Percentiles rank a stretch among this genome's conserved stretches.
Conservation (phyloP, 805 yeast genomes). For the Kurtzmaniella cleridarum region DNA sequence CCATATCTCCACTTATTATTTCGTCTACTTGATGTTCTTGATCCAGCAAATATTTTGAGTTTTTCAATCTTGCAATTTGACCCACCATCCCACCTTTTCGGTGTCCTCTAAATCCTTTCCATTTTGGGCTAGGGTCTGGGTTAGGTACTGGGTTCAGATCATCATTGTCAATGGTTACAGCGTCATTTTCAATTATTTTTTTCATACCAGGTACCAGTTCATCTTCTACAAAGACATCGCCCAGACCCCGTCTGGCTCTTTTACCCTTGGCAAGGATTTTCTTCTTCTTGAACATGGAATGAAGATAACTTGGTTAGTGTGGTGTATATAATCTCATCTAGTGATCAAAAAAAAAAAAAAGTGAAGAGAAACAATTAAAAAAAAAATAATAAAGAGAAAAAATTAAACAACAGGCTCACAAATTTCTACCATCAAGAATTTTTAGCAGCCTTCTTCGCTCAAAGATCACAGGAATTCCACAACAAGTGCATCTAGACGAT, state of each 20-base stretch:
- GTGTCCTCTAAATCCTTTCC: conserved; percentile 6
- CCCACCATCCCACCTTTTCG: conserved; percentile 10
- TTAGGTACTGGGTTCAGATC: conserved; percentile 1
- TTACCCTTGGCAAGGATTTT: conserved; percentile 9
- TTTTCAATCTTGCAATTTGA: conserved; percentile 8
- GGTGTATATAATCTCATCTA: background rate
- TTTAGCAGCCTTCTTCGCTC: conserved; percentile 1
- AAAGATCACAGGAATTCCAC: conserved; percentile 3
- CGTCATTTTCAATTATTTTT: conserved; percentile 18
- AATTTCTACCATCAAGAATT: background rate
- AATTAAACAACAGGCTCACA: conserved; percentile 4
- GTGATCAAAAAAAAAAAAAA: background rate
- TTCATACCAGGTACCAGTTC: conserved; percentile 11
- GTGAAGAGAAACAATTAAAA: too few relatives aligned
- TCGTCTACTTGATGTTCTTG: conserved; percentile 9
- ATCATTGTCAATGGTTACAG: conserved; percentile 15
- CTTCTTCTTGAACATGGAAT: conserved; percentile 7
- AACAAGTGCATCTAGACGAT: conserved; percentile 12
- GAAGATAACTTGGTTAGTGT: background rate
- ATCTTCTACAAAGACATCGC: too few relatives aligned
- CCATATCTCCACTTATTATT: conserved; percentile 15
- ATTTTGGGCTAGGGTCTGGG: conserved; percentile 2
- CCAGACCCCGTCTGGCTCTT: conserved; percentile 13
- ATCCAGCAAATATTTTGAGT: background rate
- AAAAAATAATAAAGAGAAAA: too few relatives aligned